These are phyloP conservation scores for Calonectria henricotiae DNA, from an alignment of 2,329 filamentous ascomycete genomes.

Conservation along the genomic window DNA sequence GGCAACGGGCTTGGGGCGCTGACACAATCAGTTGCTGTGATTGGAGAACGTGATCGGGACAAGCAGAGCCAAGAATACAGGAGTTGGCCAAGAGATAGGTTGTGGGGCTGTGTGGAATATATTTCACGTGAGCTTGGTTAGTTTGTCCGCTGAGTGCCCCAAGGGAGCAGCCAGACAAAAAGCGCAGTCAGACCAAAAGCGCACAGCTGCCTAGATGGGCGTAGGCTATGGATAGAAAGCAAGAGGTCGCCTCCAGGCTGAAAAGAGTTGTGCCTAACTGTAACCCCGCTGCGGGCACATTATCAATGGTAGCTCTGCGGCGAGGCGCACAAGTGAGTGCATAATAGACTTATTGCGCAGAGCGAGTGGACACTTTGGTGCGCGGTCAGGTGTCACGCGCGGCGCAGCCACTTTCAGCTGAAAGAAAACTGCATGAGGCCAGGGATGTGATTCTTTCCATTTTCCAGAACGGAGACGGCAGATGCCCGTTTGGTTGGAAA, in stretches of 20 bases:
- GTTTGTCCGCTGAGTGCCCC: neutral
- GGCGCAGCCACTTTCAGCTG: constrained; percentile 9
- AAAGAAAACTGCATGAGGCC: neutral
- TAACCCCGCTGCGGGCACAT: neutral
- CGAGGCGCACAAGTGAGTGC: constrained; percentile 8
- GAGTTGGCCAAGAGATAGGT: neutral
- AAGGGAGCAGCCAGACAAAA: too few species aligned
- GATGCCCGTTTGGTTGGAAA: neutral
- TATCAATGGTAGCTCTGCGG: neutral
- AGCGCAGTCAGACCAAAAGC: neutral
- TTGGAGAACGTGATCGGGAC: neutral
- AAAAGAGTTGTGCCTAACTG: neutral
- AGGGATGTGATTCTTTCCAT: neutral
- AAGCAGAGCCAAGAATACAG: neutral
- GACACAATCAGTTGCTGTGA: neutral
- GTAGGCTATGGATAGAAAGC: neutral
- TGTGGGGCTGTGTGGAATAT: constrained; percentile 5
- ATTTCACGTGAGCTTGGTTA: neutral
- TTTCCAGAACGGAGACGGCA: constrained; percentile 8
- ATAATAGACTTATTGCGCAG: neutral
- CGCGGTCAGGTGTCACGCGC: constrained; percentile 17
- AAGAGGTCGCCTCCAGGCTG: neutral
- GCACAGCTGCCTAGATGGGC: constrained; percentile 6
- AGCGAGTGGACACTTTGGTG: neutral
- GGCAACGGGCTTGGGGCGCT: neutral